Evolutionary conservation across 495 filamentous ascomycete species (phyloP), one percentile per base, ranked within the genome.

Genomic region (Penicillium canescens): DNA sequence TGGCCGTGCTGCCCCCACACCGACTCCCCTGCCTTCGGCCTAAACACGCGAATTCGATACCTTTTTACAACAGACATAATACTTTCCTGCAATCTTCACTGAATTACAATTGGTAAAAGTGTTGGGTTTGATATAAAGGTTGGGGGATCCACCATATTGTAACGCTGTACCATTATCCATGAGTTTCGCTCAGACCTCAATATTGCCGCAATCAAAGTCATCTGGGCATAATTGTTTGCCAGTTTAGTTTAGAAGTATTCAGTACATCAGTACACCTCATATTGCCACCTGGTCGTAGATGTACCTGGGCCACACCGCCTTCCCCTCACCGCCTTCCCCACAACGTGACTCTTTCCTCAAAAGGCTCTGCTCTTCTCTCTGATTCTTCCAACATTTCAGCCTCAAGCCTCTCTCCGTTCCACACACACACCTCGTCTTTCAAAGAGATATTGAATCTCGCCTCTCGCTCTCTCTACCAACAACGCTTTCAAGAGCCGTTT

Each of bases 401-500:
- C 52, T 36, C 62, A 31, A 31, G 8, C 8, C 50, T 47, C 52
- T 53, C 45, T 40, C 43, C 48, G 18, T 18, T 55, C 59, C 41
- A 57, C 35, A 55, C 62, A 50, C 55, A 61, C 50, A 31, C 53
- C 31, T 57, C 46, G 49, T 53, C 50, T 57, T 62, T 62, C 39
- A 28, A 33, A 69, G 73, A 75, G 72, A 74, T 69, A 62, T 52
- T 64, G 45, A 64, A 66, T 75, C 71, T 75, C 71, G 14, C 52
- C 56, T 51, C 58, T 52, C 56, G 50, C 54, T 70, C 50, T 61
- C 41, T 65, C 63, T 60, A 59, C 58, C 61, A 66, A 73, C 31
- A 69, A 65, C 62, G 61, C 65, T 77, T 74, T 73, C 71, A 72
- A 76, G 65, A 61, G 62, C 66, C 67, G 57, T 72, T 76, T 71